These are phyloP conservation scores for Paecilomyces fulvus DNA, from an alignment of 2,329 filamentous ascomycete genomes.

Conservation along the genomic window DNA sequence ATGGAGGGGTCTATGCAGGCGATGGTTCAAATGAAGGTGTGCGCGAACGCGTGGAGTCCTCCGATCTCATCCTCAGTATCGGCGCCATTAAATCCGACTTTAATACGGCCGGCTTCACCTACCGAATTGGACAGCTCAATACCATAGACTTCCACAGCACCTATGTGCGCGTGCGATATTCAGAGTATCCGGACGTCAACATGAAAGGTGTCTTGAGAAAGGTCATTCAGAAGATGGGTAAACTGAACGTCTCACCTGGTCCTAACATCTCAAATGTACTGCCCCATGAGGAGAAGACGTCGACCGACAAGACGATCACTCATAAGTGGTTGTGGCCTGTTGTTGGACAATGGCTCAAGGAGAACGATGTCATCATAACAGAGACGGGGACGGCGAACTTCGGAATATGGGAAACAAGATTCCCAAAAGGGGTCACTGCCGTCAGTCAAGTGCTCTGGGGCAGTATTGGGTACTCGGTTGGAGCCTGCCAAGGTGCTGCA, in stretches of 20 bases:
- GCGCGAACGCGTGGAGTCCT: constrained; percentile 26
- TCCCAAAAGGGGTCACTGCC: constrained; percentile 41
- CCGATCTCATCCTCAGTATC: constrained; percentile 34
- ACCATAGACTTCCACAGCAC: constrained; percentile 76
- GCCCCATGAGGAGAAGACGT: constrained; percentile 16
- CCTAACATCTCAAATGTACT: constrained; percentile 49
- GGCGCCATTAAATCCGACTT: constrained; percentile 36
- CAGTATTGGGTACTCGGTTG: constrained; percentile 54
- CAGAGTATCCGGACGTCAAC: constrained; percentile 66
- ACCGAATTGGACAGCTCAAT: constrained; percentile 65
- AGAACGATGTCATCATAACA: constrained; percentile 48
- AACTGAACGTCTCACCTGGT: constrained; percentile 49
- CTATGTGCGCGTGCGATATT: constrained; percentile 64
- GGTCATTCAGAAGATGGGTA: constrained; percentile 50
- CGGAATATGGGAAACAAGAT: constrained; percentile 43
- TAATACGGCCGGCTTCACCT: constrained; percentile 63
- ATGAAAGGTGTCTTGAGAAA: constrained; percentile 73
- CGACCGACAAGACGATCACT: constrained; percentile 33
- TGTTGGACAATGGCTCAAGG: constrained; percentile 39
- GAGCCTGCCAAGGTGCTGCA: constrained; percentile 47
- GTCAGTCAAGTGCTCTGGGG: constrained; percentile 50
- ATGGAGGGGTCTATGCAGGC: constrained; percentile 77
- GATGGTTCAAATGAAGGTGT: constrained; percentile 52
- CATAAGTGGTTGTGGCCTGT: constrained; percentile 43
- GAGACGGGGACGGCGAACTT: constrained; percentile 52